Evolutionary conservation across 495 filamentous ascomycete genomes (phyloP), one percentile per base, ranked within the genome.

Genomic region (Tuber microsphaerosporum): DNA sequence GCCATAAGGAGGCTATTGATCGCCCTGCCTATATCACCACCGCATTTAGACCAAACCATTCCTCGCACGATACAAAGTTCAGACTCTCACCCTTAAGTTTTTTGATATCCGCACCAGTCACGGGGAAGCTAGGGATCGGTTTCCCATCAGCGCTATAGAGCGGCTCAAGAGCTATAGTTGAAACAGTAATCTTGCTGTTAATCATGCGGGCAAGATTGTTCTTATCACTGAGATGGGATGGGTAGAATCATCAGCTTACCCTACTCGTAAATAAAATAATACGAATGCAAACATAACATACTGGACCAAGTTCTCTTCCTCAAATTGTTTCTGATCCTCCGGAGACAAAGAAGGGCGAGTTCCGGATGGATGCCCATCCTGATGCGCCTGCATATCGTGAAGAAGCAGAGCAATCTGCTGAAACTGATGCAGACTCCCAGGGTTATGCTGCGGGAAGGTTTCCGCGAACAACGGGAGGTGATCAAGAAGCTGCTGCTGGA

Each of bases 1-100:
- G 72, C 44, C 22, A 61, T n/a, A 39, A 75, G 76, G 76, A 78
- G 73, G n/a, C 17, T 19, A 34, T 73, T 76, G 76, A 73, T 61
- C 10, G 70, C 51, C 61, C 22, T 22, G 73, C 31, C 42, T 43
- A 43, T 78, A 76, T 70, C 16, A 70, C 31, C 0, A 37, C 39
- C 39, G 1, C 14, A 20, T n/a, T 76, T 37, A 78, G 76, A 73
- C 70, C 44, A 78, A 73, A 72, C 73, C 22, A 10, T 22, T 31
- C 51, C 1, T 22, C 0, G 8, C 2, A 26, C 2, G 10, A 2
- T 3, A 26, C 22, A 5, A 12, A 2, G 34, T 26, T 26, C 1
- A 2, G 51, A 14, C 9, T 1, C 51, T 26, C 12, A 26, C 51
- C 9, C 0, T 26, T 61, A 61, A 61, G 51, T 0, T 31, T 61